A percentile compares a stretch with the other conserved stretches of the same genome.
These are phyloP conservation scores for Leccinum fallax DNA, from an alignment of 1,284 basidiomycete species.

Conservation along the genomic window DNA sequence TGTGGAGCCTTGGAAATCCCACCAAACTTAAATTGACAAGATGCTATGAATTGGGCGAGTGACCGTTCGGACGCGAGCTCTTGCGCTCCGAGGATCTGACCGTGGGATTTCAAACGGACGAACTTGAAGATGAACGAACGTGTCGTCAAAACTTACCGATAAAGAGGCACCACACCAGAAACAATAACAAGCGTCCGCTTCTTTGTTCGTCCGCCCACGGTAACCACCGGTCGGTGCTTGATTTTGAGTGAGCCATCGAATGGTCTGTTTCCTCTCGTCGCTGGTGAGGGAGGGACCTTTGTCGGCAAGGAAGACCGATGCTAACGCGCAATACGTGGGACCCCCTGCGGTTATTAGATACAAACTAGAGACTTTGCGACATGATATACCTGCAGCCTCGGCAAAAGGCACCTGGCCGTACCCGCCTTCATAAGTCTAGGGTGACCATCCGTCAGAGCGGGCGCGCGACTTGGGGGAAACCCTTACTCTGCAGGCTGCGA, in stretches of 20 bases:
- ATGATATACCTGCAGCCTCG: constrained; percentile 78
- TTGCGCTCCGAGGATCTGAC: constrained; percentile 64
- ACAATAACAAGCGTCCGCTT: constrained; percentile 89
- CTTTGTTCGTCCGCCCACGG: constrained; percentile 83
- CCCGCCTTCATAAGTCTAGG: constrained; percentile 89
- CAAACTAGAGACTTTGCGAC: background rate
- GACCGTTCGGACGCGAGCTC: constrained; percentile 56
- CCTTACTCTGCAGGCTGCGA: constrained; percentile 68
- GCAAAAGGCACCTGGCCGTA: constrained; percentile 82
- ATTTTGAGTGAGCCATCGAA: constrained; percentile 79
- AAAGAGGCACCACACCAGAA: constrained; percentile 91
- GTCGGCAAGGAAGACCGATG: constrained; percentile 66
- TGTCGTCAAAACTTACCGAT: constrained; percentile 47
- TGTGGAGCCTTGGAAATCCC: constrained; percentile 83
- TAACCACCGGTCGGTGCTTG: constrained; percentile 77
- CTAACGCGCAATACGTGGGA: constrained; percentile 90
- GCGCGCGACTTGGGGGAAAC: background rate
- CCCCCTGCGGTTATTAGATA: constrained; percentile 61
- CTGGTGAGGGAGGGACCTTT: constrained; percentile 39
- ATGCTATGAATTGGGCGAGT: constrained; percentile 65
- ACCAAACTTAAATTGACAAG: constrained; percentile 83
- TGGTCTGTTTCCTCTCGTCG: constrained; percentile 51
- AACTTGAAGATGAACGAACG: background rate
- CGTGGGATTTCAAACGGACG: background rate
- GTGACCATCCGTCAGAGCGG: constrained; percentile 3